Evolutionary conservation across 129 eudicot species (phyloP), one percentile per base, ranked within the genome.

Genomic region (Lactuca sativa): DNA sequence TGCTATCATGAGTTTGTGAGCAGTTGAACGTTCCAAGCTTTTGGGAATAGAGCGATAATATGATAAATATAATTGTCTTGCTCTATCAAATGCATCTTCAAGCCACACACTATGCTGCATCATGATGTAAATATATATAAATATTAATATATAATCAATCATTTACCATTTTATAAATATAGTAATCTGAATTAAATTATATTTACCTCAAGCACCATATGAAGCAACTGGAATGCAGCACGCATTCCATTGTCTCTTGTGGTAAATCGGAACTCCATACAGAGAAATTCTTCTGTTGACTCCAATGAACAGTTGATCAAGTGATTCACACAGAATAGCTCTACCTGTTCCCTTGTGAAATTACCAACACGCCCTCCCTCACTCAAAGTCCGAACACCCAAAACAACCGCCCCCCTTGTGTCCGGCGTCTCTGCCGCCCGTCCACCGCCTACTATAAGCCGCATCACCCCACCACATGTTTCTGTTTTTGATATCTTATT

Each of bases 91-190:
- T 53, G 99, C 99, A 74, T 95, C 99, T 21, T 95, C 99, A 66
- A 95, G 86, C 99, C 99, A 95, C 16, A 95, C 99, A 51, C 99
- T 95, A 87, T 87, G 97, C 99, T 95, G 99, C 82, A 84, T 9
- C 41, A 51, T 55, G 65, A 10, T 55, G 21, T n/a, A 64, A 25
- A 47, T 8, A 47, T 10, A 43, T 25, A 25, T 25, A 25, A 25
- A 25, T 25, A 25, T 25, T 25, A 25, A 25, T 25, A 25, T 25
- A 25, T 25, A 25, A 25, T 25, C 30, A 25, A 25, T 25, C 30
- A 25, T 25, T 25, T 25, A 25, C 30, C 30, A 25, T 25, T 25
- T 25, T 25, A 36, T 4, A 6, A 36, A 36, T 4, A 36, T 36
- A 36, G 38, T 36, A 36, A 36, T 36, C 3, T 4, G 38, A 36